These are phyloP conservation scores for Tympanopsis confertula DNA, from an alignment of 2,329 filamentous ascomycete species.

Conservation along the genomic window DNA sequence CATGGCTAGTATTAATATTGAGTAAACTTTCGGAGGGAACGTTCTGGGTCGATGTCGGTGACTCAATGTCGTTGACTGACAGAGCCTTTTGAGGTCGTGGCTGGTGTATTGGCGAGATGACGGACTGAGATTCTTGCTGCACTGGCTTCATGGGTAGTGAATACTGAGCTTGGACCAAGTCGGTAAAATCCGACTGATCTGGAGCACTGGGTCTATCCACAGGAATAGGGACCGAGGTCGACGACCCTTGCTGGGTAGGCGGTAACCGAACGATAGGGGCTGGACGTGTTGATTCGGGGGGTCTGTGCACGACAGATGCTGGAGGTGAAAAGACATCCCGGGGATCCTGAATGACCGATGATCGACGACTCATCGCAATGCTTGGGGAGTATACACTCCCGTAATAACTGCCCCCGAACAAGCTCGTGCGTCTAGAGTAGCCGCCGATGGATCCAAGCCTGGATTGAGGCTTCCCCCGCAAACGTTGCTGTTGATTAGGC, in stretches of 20 bases:
- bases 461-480: conserved; percentile 63
- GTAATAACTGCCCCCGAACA: conserved; percentile 60
- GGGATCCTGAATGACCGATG: conserved; percentile 58
- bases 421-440: conserved; percentile 70
- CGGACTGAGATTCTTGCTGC: conserved; percentile 42
- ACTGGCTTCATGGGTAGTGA: conserved; percentile 45
- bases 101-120: conserved; percentile 69
- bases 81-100: conserved; percentile 89
- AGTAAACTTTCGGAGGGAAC: conserved; percentile 43
- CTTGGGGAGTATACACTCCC: conserved; percentile 80
- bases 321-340: conserved; percentile 65
- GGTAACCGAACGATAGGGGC: too few relatives aligned
- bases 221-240: conserved; percentile 1
- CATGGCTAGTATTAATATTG: conserved; percentile 36
- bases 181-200: conserved; percentile 26
- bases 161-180: conserved; percentile 45
- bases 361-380: conserved; percentile 76
- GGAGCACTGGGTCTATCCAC: conserved; percentile 4
- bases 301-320: conserved; percentile 59
- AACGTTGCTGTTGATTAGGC: conserved; percentile 73
- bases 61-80: conserved; percentile 85
- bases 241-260: too few relatives aligned
- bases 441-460: conserved; percentile 56
- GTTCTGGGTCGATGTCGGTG: conserved; percentile 46
- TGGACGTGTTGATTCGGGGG: too few relatives aligned